phyloP scores from a whole-genome alignment of 306 rosid genomes.

The Cajanus cajan region DNA sequence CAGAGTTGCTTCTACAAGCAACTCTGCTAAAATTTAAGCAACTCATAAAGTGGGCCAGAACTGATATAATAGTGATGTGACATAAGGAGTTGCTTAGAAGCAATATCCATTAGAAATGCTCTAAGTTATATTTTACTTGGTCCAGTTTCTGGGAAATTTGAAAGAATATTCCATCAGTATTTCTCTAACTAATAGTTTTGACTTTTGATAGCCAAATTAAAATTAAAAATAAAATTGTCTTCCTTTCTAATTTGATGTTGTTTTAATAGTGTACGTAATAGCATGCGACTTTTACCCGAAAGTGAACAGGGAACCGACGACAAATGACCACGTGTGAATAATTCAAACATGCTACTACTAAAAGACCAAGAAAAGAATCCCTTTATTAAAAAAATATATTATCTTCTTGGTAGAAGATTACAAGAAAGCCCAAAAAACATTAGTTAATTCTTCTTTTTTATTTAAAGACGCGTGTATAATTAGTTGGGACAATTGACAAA shows the following conservation, averaged over 20 bases:
- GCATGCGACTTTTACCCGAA: background rate
- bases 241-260: background rate
- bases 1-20: too few species aligned
- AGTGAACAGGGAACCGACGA: background rate
- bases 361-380: background rate
- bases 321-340: background rate
- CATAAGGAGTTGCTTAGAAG: too few species aligned
- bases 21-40: too few species aligned
- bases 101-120: too few species aligned
- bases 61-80: too few species aligned
- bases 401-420: too few species aligned
- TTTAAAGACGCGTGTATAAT: too few species aligned
- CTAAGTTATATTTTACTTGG: too few species aligned
- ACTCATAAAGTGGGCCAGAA: too few species aligned
- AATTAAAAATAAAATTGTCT: background rate
- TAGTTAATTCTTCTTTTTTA: too few species aligned
- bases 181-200: background rate
- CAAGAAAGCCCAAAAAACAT: too few species aligned
- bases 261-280: background rate
- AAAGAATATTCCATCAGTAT: background rate
- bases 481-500: too few species aligned
- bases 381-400: background rate
- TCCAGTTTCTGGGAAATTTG: background rate
- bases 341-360: background rate
- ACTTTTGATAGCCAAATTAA: background rate